These are phyloP conservation scores for Penicillium desertorum DNA, from an alignment of 495 filamentous ascomycete genomes.

Conservation along the genomic window DNA sequence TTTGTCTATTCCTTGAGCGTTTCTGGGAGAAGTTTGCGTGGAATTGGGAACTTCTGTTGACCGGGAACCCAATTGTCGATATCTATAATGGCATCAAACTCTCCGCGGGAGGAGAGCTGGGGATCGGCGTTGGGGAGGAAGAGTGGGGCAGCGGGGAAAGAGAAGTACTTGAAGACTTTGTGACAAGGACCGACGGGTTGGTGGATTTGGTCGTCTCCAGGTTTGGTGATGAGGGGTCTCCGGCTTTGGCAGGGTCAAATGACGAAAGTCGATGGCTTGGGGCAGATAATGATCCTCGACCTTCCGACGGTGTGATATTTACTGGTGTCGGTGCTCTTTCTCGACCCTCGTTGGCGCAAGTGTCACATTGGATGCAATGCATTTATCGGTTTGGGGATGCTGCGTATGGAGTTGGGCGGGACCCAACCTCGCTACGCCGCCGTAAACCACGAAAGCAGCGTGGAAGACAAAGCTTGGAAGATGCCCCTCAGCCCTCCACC, in stretches of 20 bases:
- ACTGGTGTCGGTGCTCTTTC: conserved; percentile 70
- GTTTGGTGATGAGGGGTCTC: conserved; percentile 61
- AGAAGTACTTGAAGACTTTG: conserved; percentile 85
- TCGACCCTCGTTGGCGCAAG: conserved; percentile 59
- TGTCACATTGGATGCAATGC: conserved; percentile 82
- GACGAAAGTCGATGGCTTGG: conserved; percentile 60
- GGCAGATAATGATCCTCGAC: conserved; percentile 56
- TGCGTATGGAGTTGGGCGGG: conserved; percentile 78
- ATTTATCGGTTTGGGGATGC: conserved; percentile 73
- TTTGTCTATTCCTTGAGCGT: conserved; percentile 64
- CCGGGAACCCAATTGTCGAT: conserved; percentile 80
- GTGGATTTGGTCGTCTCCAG: conserved; percentile 84
- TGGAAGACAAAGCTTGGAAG: conserved; percentile 15
- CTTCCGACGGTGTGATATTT: conserved; percentile 81
- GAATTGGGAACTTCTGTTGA: conserved; percentile 85
- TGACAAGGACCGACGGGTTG: conserved; percentile 60
- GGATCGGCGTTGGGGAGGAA: conserved; percentile 91
- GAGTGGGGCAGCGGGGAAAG: conserved; percentile 89
- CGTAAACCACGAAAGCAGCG: conserved; percentile 37
- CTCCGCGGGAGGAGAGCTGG: conserved; percentile 85
- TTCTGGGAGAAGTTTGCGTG: conserved; percentile 83
- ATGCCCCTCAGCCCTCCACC: conserved; percentile 18
- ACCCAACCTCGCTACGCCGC: conserved; percentile 58
- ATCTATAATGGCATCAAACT: conserved; percentile 85
- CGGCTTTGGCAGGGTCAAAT: conserved; percentile 8